These are phyloP conservation scores for Suillus tomentosus DNA, from an alignment of 768 basidiomycete genomes.

Conservation along the genomic window DNA sequence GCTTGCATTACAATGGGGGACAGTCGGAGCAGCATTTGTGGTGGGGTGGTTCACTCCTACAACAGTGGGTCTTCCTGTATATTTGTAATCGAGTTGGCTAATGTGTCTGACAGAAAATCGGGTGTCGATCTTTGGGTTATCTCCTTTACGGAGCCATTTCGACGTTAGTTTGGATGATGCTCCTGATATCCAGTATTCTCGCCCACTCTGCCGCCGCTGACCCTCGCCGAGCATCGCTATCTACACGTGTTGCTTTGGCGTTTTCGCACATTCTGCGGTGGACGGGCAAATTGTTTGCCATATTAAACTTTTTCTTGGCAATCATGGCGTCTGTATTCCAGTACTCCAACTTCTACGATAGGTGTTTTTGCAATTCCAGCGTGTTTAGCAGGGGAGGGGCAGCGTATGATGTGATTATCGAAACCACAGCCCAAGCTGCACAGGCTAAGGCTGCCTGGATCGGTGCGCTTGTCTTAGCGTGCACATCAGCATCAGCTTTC, in stretches of 20 bases:
- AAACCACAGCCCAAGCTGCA: slow-evolving; percentile 17
- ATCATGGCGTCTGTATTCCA: slow-evolving; percentile 24
- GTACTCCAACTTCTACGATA: slow-evolving; percentile 24
- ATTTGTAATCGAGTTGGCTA: neutral
- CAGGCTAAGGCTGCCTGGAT: slow-evolving; percentile 37
- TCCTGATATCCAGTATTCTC: slow-evolving; percentile 18
- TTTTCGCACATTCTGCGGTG: slow-evolving; percentile 17
- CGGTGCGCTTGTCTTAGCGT: slow-evolving; percentile 36
- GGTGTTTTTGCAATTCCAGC: slow-evolving; percentile 26
- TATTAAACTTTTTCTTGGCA: slow-evolving; percentile 20
- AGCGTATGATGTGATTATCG: neutral
- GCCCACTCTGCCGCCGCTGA: neutral
- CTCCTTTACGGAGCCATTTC: slow-evolving; percentile 23
- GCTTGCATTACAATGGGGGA: slow-evolving; percentile 29
- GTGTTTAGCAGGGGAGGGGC: slow-evolving; percentile 17
- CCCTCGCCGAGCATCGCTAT: neutral
- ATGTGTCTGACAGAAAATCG: slow-evolving; percentile 12
- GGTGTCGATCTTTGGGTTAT: slow-evolving; percentile 26
- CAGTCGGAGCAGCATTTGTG: slow-evolving; percentile 25
- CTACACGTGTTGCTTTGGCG: slow-evolving; percentile 6
- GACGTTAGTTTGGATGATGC: slow-evolving; percentile 24
- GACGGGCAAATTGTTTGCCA: slow-evolving; percentile 21
- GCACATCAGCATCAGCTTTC: slow-evolving; percentile 26
- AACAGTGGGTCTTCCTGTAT: slow-evolving; percentile 3
- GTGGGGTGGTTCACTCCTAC: slow-evolving; percentile 30